Base-by-base conservation (phyloP, 2,329 filamentous ascomycete genomes). In the Blumeria graminis region DNA sequence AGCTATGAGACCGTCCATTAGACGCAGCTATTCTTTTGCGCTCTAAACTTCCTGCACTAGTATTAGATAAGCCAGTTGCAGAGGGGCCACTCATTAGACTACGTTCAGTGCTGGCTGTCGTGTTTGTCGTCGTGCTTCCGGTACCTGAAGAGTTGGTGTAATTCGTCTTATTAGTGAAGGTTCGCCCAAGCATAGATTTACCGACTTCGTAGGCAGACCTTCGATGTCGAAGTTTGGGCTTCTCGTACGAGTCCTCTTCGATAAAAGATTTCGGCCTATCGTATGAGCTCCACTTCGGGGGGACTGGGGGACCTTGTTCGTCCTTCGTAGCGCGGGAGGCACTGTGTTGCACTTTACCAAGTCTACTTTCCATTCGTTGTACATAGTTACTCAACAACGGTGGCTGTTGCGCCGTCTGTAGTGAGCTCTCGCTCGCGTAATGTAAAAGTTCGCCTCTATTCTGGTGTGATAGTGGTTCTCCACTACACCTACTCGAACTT, bases 41-140 rank as follows among this genome's bases (percentile, higher is more conserved):
- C 34, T 88, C 89, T 61, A 93, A 79, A 69, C 90, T 96, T 56
- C 89, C 92, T 14, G 92, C 92, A 69, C 92, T 96, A 14, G 92
- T 96, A 55, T 88, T 86, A 67, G 90, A 96, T 69, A 95, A 87
- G 11, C 78, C 90, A 55, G 89, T 82, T 0, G 92, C 92, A 56
- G 92, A 96, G 55, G 79, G 76, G 3, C 90, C 92, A 67, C 90
- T 96, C 90, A 95, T 95, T 46, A 98, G 69, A 64, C 86, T 96
- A 63, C 83, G 80, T 62, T 82, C 81, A 14, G 87, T 95, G 66
- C 80, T 81, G 62, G 85, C 80, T 0, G 84, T 89, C 60, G 82
- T 86, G 43, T 76, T 76, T 6, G 81, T 85, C 33, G 73, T 79
- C 62, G 82, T 89, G 61, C 82, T 80, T 55, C 80, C 78, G 11